phyloP scores from a whole-genome alignment of 2,329 filamentous ascomycete species.

The Madurella fahalii region DNA sequence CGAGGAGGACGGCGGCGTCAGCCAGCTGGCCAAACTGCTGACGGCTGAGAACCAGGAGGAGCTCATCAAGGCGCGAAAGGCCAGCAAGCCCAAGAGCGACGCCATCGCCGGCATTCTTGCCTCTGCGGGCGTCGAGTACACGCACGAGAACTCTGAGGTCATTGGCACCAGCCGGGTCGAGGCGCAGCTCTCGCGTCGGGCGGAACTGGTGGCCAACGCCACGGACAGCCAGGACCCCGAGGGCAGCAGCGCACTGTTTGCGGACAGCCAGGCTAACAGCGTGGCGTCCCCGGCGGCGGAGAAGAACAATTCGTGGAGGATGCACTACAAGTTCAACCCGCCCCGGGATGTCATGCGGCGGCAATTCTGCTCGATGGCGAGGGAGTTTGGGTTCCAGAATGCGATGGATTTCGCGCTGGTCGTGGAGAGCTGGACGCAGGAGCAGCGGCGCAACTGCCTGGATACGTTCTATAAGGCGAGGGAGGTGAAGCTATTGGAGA shows the following conservation, averaged over 20 bases:
- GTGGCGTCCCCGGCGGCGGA: slow-evolving; percentile 5
- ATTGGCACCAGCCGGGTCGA: slow-evolving; percentile 92
- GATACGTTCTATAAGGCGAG: slow-evolving; percentile 74
- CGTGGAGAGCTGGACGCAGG: slow-evolving; percentile 87
- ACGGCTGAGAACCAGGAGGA: slow-evolving; percentile 43
- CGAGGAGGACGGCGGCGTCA: slow-evolving; percentile 63
- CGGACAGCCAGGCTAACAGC: slow-evolving; percentile 40
- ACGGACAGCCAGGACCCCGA: slow-evolving; percentile 17
- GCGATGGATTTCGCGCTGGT: slow-evolving; percentile 82
- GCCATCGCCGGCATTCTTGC: slow-evolving; percentile 85
- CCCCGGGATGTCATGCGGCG: slow-evolving; percentile 68
- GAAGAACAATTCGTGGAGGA: slow-evolving; percentile 23
- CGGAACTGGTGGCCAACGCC: slow-evolving; percentile 55
- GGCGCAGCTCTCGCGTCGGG: slow-evolving; percentile 72
- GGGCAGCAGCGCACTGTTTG: slow-evolving; percentile 54
- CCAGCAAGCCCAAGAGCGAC: slow-evolving; percentile 53
- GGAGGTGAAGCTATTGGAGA: slow-evolving; percentile 46
- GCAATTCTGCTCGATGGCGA: slow-evolving; percentile 90
- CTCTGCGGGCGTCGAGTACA: slow-evolving; percentile 86
- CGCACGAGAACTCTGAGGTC: slow-evolving; percentile 93
- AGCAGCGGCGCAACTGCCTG: slow-evolving; percentile 71
- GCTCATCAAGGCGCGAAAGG: slow-evolving; percentile 31
- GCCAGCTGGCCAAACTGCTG: slow-evolving; percentile 64
- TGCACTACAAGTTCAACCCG: slow-evolving; percentile 61
- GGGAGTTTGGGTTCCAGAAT: slow-evolving; percentile 68